Conservation (phyloP, 2,329 filamentous ascomycete genomes). For the Botryotinia narcissicola region DNA sequence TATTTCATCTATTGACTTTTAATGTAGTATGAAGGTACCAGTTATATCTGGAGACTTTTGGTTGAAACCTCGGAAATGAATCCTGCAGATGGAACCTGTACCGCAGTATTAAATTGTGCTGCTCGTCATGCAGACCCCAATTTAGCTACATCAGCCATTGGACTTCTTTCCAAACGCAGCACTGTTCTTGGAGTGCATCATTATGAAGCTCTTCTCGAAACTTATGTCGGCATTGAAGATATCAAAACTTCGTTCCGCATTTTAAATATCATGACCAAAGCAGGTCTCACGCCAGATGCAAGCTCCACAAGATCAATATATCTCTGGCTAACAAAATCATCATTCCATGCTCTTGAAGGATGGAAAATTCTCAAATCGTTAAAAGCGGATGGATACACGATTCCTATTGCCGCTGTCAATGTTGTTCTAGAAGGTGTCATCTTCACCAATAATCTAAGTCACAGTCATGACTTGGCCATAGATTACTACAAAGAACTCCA, state of each 20-base stretch:
- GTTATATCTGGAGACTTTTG: slow-evolving; percentile 67
- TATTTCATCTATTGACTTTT: slow-evolving; percentile 3
- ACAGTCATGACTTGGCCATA: slow-evolving; percentile 50
- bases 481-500: slow-evolving; percentile 61
- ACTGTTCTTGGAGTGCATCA: slow-evolving; percentile 63
- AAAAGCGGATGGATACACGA: slow-evolving; percentile 45
- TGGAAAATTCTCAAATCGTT: slow-evolving; percentile 58
- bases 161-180: slow-evolving; percentile 57
- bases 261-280: slow-evolving; percentile 70
- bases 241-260: slow-evolving; percentile 65
- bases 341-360: slow-evolving; percentile 48
- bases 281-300: slow-evolving; percentile 55
- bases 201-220: slow-evolving; percentile 75
- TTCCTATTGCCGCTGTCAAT: slow-evolving; percentile 53
- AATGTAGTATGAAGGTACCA: slow-evolving; percentile 58
- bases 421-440: slow-evolving; percentile 39
- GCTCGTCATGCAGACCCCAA: slow-evolving; percentile 64
- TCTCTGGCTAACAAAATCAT: slow-evolving; percentile 49
- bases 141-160: slow-evolving; percentile 70
- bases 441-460: slow-evolving; percentile 34
- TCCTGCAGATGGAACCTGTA: slow-evolving; percentile 62
- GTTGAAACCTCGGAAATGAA: slow-evolving; percentile 59
- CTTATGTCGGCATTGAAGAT: slow-evolving; percentile 61
- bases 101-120: slow-evolving; percentile 70
- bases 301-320: slow-evolving; percentile 64